These are phyloP conservation scores for Pseudoturritis turrita DNA, from an alignment of 345 rosid species.

Conservation along the genomic window DNA sequence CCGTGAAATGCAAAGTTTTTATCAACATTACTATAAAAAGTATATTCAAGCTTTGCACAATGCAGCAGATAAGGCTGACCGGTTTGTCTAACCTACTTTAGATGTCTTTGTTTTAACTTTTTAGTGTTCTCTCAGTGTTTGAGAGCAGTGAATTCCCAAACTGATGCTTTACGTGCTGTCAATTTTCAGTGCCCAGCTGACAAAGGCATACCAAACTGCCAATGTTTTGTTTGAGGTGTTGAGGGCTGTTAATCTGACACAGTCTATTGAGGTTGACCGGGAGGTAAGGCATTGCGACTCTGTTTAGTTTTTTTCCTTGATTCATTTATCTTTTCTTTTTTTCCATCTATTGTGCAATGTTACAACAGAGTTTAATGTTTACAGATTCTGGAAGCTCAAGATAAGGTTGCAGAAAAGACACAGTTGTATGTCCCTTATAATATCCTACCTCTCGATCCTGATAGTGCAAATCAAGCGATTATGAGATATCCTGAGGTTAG, in stretches of 20 bases:
- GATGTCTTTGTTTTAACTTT: neutral
- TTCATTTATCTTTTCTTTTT: neutral
- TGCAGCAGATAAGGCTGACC: slow-evolving; percentile 93
- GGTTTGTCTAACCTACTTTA: slow-evolving; percentile 43
- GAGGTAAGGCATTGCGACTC: slow-evolving; percentile 53
- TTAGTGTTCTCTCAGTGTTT: neutral
- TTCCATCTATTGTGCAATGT: neutral
- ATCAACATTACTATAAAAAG: slow-evolving; percentile 81
- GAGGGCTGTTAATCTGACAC: slow-evolving; percentile 90
- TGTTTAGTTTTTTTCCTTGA: neutral
- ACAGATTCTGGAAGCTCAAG: slow-evolving; percentile 96
- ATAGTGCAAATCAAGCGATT: slow-evolving; percentile 95
- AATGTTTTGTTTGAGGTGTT: slow-evolving; percentile 99
- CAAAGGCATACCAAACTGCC: slow-evolving; percentile 99
- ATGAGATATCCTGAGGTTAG: slow-evolving; percentile 95
- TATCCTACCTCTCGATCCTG: slow-evolving; percentile 98
- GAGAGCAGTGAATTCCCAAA: neutral
- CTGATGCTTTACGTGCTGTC: slow-evolving; percentile 9
- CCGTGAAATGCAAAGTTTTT: slow-evolving; percentile 89
- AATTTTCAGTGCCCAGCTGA: slow-evolving; percentile 81
- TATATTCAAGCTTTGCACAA: slow-evolving; percentile 86
- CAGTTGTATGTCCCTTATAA: slow-evolving; percentile 87
- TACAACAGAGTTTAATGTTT: slow-evolving; percentile 7
- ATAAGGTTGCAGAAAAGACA: slow-evolving; percentile 91
- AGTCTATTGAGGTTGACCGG: slow-evolving; percentile 90